Base-by-base conservation (phyloP, 257 asterid genomes). In the Dorcoceras hygrometricum region DNA sequence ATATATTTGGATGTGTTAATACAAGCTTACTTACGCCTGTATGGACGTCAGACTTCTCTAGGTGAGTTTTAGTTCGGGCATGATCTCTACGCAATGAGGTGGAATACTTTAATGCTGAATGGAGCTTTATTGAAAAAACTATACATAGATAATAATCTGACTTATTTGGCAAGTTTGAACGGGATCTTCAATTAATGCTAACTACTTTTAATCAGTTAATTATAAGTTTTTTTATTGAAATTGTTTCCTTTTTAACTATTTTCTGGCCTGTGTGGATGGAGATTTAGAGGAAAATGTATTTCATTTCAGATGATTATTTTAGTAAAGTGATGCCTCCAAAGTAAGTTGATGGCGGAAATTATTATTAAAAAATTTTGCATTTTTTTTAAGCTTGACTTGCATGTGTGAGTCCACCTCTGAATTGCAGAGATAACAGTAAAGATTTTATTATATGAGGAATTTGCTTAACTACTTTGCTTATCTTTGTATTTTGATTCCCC, bases 151-250 rank as follows among this genome's bases (percentile, higher is more conserved):
- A 18, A 46, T 5, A 57, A 63, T 43, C 8, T 70, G 68, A n/a
- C 36, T 46, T 31, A 31, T 55, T 66, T 69, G 77, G 78, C 68
- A 68, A 72, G 67, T 55, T 71, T 61, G 20, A 65, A 53, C n/a
- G 22, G n/a, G 55, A 71, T 71, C 57, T 59, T 61, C 31, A 6
- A 51, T 55, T 63, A 59, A 31, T 59, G 48, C 36, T 32, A 64
- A 62, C 57, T 59, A 57, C 46, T 56, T 67, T 59, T 56, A 68
- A 66, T 32, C 62, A 28, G 43, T 28, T 46, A n/a, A 69, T 62
- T 56, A 63, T 54, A n/a, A n/a, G n/a, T 62, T 74, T 23, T 28
- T 50, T 59, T 51, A 7, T 50, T 67, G 63, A 58, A 59, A 48
- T 65, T 64, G 53, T 57, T 69, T 69, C 28, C 59, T 16, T 69